Conservation (phyloP, 2,329 filamentous ascomycete genomes). For the Xylariaceae sp. region DNA sequence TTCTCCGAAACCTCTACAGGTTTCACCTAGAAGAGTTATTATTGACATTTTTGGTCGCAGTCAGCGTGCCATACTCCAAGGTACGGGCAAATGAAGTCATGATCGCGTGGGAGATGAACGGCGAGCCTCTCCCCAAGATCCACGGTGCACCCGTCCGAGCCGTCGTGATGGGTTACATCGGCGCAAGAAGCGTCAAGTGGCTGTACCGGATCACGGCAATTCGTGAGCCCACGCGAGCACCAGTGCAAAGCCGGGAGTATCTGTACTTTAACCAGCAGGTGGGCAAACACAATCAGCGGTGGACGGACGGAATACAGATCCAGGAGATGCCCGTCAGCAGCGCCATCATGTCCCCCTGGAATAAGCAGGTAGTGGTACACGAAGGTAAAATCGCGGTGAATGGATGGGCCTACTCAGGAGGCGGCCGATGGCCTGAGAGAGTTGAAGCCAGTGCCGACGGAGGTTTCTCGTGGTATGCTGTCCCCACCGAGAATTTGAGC, state of each 20-base stretch:
- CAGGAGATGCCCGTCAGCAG: constrained; percentile 73
- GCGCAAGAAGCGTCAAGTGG: constrained; percentile 69
- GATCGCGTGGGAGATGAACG: constrained; percentile 76
- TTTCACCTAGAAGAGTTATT: too few relatives aligned
- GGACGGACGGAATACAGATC: constrained; percentile 67
- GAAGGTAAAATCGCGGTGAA: constrained; percentile 61
- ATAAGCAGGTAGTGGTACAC: constrained; percentile 66
- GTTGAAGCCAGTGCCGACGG: constrained; percentile 70
- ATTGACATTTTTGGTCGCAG: constrained; percentile 45
- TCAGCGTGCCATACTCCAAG: constrained; percentile 71
- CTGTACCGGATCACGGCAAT: constrained; percentile 68
- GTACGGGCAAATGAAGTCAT: constrained; percentile 71
- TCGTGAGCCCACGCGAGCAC: constrained; percentile 58
- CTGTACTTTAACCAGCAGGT: constrained; percentile 72
- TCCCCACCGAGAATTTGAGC: constrained; percentile 64
- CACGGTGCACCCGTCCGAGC: constrained; percentile 69
- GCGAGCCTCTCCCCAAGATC: constrained; percentile 65
- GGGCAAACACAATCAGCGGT: constrained; percentile 68
- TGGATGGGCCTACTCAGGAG: constrained; percentile 65
- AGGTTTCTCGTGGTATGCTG: constrained; percentile 68
- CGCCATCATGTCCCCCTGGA: constrained; percentile 61
- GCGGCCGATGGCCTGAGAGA: constrained; percentile 64
- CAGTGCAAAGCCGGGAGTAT: constrained; percentile 70
- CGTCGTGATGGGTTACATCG: constrained; percentile 71
- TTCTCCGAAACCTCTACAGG: too few relatives aligned